Evolutionary conservation across 2,329 filamentous ascomycete genomes (phyloP), one percentile per base, ranked within the genome.

Genomic region (Fusarium sp.): DNA sequence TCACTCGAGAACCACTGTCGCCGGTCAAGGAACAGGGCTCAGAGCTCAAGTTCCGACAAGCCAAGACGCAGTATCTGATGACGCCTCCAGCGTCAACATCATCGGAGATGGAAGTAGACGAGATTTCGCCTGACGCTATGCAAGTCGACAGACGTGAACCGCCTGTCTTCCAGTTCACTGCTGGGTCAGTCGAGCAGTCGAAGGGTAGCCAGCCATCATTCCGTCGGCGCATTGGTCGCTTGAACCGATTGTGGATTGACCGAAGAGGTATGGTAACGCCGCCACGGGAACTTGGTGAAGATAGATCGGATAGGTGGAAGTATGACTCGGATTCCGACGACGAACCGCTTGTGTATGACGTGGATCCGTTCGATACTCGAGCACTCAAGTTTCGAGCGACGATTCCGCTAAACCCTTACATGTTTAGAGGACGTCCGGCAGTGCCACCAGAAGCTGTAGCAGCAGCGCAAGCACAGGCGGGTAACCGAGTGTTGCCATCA

Each of bases 261-360:
- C 90, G 94, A 73, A 90, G 92, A 72, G 90, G 91, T 58, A 83
- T 93, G 77, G 66, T 79, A 44, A 86, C 83, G 53, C 81, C 83
- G 62, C 82, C 79, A 76, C 83, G 81, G 78, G 79, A 79, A 75
- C 80, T 85, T 41, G 75, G 78, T 45, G 78, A 80, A 25, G 77
- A 84, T 51, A 81, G 85, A 59, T 82, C 81, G 26, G 92, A 95
- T 77, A 88, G 90, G 65, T 97, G 92, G 87, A 97, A 94, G 81
- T 97, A 93, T 81, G 93, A 97, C 76, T 90, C 91, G 26, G 93
- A 97, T 74, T 93, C 94, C 65, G 93, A 95, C 69, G 93, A 97
- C 48, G 91, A 94, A 60, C 88, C 90, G 58, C 85, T 90, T 25
- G 84, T 90, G 64, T 94, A 94, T 82, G 87, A 90, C 58, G 86